Base-by-base conservation (phyloP, 2,329 filamentous ascomycete genomes). In the Cercospora sojina region DNA sequence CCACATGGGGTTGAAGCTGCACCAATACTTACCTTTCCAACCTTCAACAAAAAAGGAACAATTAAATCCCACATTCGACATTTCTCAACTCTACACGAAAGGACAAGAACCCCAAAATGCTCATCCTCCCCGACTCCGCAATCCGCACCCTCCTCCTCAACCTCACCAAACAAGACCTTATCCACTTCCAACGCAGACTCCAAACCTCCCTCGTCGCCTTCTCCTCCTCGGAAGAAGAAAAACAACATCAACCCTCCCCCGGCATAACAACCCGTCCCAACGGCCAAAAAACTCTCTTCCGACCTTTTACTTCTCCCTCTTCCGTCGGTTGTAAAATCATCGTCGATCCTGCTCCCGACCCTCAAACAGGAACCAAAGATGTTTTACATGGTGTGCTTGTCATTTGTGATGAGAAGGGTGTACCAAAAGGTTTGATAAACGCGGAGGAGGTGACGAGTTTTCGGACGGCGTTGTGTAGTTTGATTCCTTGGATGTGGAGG, bases 391-490 rank as follows among this genome's bases (percentile, higher is more conserved):
- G 67, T 1, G 56, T 67, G 3, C 41, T 69, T 7, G 56, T 66
- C 3, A 18, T 69, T 2, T 67, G 64, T 23, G 59, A 69, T 55
- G 43, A 65, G 0, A 43, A 12, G 3, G 67, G 67, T 1, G 27
- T 67, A 5, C 62, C 64, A 1, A 23, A 31, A 6, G 68, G 66
- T 9, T 25, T 71, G 18, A 57, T 95, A 41, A 90, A 92, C 72
- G 90, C 91, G 16, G 85, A 86, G 66, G 88, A 91, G 55, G 80
- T 94, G 32, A 95, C 92, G 0, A 91, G 90, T 3, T 95, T 94
- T 78, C 88, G 92, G 67, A 95, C 92, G 0, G 90, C 91, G 0
- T 82, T 94, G 10, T 87, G 87, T 1, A 90, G 89, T 3, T 86
- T 89, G 62, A 87, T 89, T 27, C 83, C 92, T 8, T 75, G 69